These are phyloP conservation scores for Karstenula rhodostoma DNA, from an alignment of 2,329 filamentous ascomycete species.

Conservation along the genomic window DNA sequence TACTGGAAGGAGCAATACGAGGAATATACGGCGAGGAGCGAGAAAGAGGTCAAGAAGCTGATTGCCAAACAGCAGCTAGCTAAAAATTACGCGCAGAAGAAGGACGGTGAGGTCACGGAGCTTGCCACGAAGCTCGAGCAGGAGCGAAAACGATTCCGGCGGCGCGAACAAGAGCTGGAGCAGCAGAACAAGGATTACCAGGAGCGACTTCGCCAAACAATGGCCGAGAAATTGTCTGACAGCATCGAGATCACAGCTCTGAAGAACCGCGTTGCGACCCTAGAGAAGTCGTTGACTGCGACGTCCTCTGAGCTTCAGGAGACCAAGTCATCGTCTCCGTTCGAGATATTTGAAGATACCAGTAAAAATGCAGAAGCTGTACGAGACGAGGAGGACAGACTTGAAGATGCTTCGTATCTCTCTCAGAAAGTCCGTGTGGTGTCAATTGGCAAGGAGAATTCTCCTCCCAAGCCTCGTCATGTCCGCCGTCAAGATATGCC, in stretches of 20 bases:
- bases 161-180: slow-evolving; percentile 71
- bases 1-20: slow-evolving; percentile 85
- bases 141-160: slow-evolving; percentile 70
- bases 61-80: slow-evolving; percentile 81
- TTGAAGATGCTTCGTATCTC: slow-evolving; percentile 24
- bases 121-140: slow-evolving; percentile 71
- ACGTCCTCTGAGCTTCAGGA: slow-evolving; percentile 27
- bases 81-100: slow-evolving; percentile 80
- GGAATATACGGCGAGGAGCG: slow-evolving; percentile 75
- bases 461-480: slow-evolving; percentile 34
- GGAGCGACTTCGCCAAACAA: slow-evolving; percentile 43
- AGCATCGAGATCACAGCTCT: slow-evolving; percentile 46
- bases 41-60: slow-evolving; percentile 77
- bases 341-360: slow-evolving; percentile 44
- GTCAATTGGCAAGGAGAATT: slow-evolving; percentile 42
- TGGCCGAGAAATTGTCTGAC: slow-evolving; percentile 42
- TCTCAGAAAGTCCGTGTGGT: slow-evolving; percentile 27
- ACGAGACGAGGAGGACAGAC: slow-evolving; percentile 20
- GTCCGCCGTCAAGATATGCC: slow-evolving; percentile 35
- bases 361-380: slow-evolving; percentile 29
- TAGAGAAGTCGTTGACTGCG: slow-evolving; percentile 35
- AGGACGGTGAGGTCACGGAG: slow-evolving; percentile 74
- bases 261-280: slow-evolving; percentile 39
- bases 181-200: slow-evolving; percentile 61
- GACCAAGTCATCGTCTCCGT: slow-evolving; percentile 26